Evolutionary conservation across 306 rosid species (phyloP).

Genomic region (Fragaria vesca): DNA sequence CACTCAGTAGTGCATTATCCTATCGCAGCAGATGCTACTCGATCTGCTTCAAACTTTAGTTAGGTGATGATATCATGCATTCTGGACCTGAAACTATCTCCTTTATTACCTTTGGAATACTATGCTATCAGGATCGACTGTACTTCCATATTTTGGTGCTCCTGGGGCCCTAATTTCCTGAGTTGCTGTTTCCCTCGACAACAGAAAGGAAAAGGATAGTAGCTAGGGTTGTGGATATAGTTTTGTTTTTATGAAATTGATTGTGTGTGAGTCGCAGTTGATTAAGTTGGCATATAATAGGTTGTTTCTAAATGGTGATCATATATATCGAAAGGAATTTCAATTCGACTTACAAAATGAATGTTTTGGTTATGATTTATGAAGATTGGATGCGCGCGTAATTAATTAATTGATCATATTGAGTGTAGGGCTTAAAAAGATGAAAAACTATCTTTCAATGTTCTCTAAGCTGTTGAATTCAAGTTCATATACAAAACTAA

Average conservation of each 20-base stretch:
- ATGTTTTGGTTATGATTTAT: background rate
- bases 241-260: background rate
- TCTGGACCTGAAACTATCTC: background rate
- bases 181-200: background rate
- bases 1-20: slow-evolving; percentile 4
- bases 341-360: background rate
- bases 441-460: too few relatives aligned
- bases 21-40: slow-evolving; percentile 2
- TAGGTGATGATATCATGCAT: background rate
- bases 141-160: background rate
- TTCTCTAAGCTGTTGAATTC: background rate
- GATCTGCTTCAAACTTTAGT: background rate
- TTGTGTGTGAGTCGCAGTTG: background rate
- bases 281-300: background rate
- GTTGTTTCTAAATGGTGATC: background rate
- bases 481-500: background rate
- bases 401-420: background rate
- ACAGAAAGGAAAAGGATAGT: background rate
- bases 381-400: background rate
- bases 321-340: background rate
- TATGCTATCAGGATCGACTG: background rate
- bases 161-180: background rate
- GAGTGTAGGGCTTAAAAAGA: background rate
- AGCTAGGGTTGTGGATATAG: background rate
- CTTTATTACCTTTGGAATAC: background rate